These are phyloP conservation scores for Apophysomyces ossiformis DNA, from an alignment of 371 early-diverging fungal species.

Conservation along the genomic window DNA sequence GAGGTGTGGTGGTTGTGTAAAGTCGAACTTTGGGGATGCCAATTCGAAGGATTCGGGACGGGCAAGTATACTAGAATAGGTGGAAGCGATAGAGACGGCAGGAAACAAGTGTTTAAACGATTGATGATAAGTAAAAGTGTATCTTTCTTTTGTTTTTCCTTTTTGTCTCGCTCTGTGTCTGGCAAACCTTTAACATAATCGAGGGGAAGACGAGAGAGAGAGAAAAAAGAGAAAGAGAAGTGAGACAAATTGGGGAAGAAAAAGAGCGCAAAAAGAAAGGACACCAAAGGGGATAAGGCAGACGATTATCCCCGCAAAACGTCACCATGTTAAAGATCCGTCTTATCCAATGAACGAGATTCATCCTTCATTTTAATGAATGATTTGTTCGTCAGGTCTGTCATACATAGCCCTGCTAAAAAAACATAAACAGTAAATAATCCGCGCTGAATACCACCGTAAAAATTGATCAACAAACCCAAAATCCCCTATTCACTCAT, in stretches of 20 bases:
- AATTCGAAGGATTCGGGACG: background rate
- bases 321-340: background rate
- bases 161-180: too few relatives aligned
- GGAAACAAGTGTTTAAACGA: background rate
- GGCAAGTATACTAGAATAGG: background rate
- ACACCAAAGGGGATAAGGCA: too few relatives aligned
- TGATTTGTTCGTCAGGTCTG: too few relatives aligned
- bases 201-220: background rate
- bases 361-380: too few relatives aligned
- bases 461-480: too few relatives aligned
- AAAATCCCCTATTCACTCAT: too few relatives aligned
- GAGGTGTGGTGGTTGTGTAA: background rate
- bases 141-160: too few relatives aligned
- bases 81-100: background rate
- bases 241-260: background rate
- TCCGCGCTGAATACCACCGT: too few relatives aligned
- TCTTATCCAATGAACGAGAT: too few relatives aligned
- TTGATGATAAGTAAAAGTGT: too few relatives aligned
- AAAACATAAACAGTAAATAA: too few relatives aligned
- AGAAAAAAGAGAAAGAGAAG: background rate
- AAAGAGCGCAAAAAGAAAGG: background rate
- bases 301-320: background rate
- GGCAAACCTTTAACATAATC: constrained; percentile 1
- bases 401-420: too few relatives aligned
- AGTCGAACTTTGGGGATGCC: background rate